Conservation (phyloP, 1,284 basidiomycete species). For the Pseudozyma hubeiensis region DNA sequence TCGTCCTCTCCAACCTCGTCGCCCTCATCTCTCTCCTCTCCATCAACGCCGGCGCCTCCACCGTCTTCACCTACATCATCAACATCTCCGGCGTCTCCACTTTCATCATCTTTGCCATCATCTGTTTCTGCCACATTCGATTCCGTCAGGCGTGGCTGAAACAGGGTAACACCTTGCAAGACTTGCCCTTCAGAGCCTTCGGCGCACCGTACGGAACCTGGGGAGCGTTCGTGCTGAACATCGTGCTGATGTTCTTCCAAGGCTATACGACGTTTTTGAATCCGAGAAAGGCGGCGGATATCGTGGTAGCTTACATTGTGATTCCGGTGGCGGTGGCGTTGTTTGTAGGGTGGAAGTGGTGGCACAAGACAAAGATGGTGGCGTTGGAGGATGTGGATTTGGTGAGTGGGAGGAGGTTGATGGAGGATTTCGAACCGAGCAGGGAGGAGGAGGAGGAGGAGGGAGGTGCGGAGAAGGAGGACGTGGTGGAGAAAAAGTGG, state of each 20-base stretch:
- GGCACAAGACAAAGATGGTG: conserved; percentile 70
- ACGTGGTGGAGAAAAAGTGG: conserved; percentile 5
- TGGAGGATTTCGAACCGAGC: conserved; percentile 15
- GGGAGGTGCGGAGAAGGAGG: too few relatives aligned
- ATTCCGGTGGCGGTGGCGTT: conserved; percentile 80
- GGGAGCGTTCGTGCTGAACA: conserved; percentile 37
- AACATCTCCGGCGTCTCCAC: conserved; percentile 48
- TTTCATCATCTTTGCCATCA: conserved; percentile 51
- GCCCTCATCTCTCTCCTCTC: conserved; percentile 48
- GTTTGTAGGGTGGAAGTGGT: conserved; percentile 74
- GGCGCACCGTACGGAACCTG: conserved; percentile 39
- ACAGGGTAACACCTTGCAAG: conserved; percentile 38
- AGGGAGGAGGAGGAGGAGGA: background rate
- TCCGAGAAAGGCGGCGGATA: conserved; percentile 73
- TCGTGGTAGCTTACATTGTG: conserved; percentile 83
- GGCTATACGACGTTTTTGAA: conserved; percentile 49
- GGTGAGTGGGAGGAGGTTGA: conserved; percentile 31
- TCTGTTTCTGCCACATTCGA: conserved; percentile 49
- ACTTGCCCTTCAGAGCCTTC: conserved; percentile 46
- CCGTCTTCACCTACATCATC: conserved; percentile 52
- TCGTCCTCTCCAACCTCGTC: conserved; percentile 42
- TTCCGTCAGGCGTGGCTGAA: conserved; percentile 50
- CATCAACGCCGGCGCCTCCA: conserved; percentile 32
- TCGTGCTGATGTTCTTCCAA: conserved; percentile 53
- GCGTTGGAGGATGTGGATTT: conserved; percentile 40